A percentile compares a stretch with the other conserved stretches of the same genome.
Conservation (phyloP, 768 basidiomycete genomes). For the Steccherinum ochraceum region DNA sequence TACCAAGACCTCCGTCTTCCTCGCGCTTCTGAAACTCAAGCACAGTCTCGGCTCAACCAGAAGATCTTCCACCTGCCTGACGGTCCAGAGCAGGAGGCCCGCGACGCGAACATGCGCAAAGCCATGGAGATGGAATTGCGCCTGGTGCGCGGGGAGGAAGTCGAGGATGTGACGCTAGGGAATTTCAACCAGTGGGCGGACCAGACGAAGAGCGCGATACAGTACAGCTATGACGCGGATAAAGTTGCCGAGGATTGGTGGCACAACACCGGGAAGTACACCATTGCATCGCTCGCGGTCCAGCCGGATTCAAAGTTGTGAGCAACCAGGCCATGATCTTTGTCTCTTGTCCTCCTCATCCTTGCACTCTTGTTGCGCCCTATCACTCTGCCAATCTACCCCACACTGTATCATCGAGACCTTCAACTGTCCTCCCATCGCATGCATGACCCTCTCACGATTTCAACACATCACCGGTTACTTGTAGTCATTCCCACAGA, state of each 20-base stretch:
- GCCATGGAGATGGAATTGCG: slow-evolving; percentile 38
- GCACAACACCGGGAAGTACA: slow-evolving; percentile 25
- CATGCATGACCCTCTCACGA: not conserved
- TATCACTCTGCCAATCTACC: too few species aligned
- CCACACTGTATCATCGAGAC: not conserved
- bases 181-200: slow-evolving; percentile 58
- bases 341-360: not conserved
- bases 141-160: slow-evolving; percentile 13
- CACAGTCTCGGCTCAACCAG: slow-evolving; percentile 43
- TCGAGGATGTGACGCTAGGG: slow-evolving; percentile 17
- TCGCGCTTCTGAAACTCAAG: slow-evolving; percentile 45
- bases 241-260: slow-evolving; percentile 45
- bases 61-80: slow-evolving; percentile 50
- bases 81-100: slow-evolving; percentile 42
- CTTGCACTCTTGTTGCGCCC: too few species aligned
- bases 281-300: not conserved
- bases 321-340: not conserved
- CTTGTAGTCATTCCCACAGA: not conserved
- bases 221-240: slow-evolving; percentile 54
- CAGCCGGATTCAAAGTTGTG: not conserved
- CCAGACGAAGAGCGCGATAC: slow-evolving; percentile 35
- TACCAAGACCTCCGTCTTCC: slow-evolving; percentile 46
- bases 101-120: slow-evolving; percentile 44
- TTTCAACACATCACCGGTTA: not conserved
- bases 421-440: not conserved